Evolutionary conservation across 345 rosid species (phyloP), one percentile per base, ranked within the genome.

Genomic region (Brassica nigra): DNA sequence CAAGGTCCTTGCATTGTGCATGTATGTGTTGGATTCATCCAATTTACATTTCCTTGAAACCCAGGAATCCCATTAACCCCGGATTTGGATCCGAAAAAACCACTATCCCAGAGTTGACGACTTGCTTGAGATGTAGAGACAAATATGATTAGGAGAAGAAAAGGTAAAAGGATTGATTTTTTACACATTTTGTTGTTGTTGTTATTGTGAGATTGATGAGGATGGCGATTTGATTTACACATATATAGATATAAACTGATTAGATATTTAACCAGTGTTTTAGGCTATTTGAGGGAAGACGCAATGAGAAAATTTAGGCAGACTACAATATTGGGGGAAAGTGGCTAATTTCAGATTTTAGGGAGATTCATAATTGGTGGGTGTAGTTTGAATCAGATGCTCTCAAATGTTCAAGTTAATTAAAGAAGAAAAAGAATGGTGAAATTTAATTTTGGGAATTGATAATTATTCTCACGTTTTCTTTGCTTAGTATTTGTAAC

Each of bases 1-100:
- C 82, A 79, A 66, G 82, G 74, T 42, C 82, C 82, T 66, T 79
- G 39, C 5, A 8, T 1, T 1, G 77, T 1, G 23, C 82, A 79
- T 1, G 73, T 66, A 0, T 72, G 67, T 29, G 71, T 52, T 29
- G 68, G 8, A 49, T 14, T 76, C 75, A 75, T 66, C 34, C 66
- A 1, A 37, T 65, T 12, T 65, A 14, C 71, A 37, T 12, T 1
- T 18, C 28, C 62, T 4, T 6, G 15, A 52, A 70, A 52, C 4
- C 73, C 73, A 0, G 39, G 62, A n/a, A 69, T 8, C 66, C 57
- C 57, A 14, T 39, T 5, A 36, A 72, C 42, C 30, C 68, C 59
- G 14, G 5, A 4, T 54, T 57, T 34, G 66, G 74, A 55, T 52
- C 57, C 57, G 28, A 63, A 55, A 2, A 76, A 42, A 11, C 74